Base-by-base conservation (phyloP, 176 grass and related monocot genomes). In the Carex cristatella region DNA sequence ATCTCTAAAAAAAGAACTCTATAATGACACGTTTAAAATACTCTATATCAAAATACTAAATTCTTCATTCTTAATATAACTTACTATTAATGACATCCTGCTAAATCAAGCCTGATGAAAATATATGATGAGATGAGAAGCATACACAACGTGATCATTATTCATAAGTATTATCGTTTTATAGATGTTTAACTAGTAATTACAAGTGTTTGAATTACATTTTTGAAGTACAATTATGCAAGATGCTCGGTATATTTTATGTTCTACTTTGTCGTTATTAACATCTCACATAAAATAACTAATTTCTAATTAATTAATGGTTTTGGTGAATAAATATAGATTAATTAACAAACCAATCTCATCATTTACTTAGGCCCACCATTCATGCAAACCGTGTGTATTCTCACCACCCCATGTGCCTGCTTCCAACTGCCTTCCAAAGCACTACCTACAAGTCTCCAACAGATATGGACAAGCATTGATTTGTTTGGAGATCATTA, bases 391-490 rank as follows among this genome's bases (percentile, higher is more conserved):
- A 79, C 77, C 58, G 85, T 90, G 86, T 88, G 56, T 89, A 82
- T 83, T 81, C 46, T 87, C 79, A 83, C 84, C 92, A 61, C 85
- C 84, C 88, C 87, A 89, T 91, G 93, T 90, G 90, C 90, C 81
- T 87, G 38, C 51, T 76, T 81, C 81, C 57, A 87, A 88, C 83
- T 55, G 65, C 84, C 79, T 13, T 55, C 81, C 33, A 28, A 73
- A 76, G 65, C 71, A 81, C 83, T 72, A 61, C 65, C 44, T 88
- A 58, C 64, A 10, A 1, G 33, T 35, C 1, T 81, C 16, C 56
- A 65, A 18, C 13, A 31, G 0, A 40, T 40, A 40, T 53, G 3
- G 38, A 69, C 61, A 64, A 54, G 69, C 72, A 81, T 54, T 73
- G 15, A 42, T 44, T 63, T 38, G 79, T 27, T 63, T 19, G 79